Conservation (phyloP, 2,329 filamentous ascomycete species). For the Aspergillus arachidicola region DNA sequence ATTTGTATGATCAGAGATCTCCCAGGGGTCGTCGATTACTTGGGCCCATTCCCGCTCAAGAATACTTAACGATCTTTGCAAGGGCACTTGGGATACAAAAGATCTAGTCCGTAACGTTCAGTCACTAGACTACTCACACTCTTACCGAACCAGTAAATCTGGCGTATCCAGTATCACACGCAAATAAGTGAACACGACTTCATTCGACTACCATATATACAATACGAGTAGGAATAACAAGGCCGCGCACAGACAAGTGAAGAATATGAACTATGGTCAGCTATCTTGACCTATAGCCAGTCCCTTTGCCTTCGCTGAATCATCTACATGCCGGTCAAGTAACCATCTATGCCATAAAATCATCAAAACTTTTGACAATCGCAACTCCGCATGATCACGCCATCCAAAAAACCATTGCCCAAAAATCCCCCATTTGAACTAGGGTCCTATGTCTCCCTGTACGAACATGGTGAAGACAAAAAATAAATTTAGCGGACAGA, state of each 20-base stretch:
- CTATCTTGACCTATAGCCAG: slow-evolving; percentile 59
- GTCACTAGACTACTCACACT: no score
- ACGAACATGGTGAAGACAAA: slow-evolving; percentile 12
- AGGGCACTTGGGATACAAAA: no score
- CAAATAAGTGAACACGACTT: no score
- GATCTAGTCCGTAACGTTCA: no score
- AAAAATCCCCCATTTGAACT: slow-evolving; percentile 11
- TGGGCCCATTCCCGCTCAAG: no score
- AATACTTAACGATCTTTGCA: no score
- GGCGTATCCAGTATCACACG: no score
- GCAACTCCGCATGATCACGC: slow-evolving; percentile 24
- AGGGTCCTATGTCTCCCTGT: slow-evolving; percentile 11
- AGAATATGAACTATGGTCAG: slow-evolving; percentile 55
- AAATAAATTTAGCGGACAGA: slow-evolving; percentile 4
- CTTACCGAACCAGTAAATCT: no score
- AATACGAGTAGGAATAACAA: not conserved
- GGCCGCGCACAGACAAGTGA: not conserved
- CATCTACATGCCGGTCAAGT: slow-evolving; percentile 13
- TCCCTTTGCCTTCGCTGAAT: slow-evolving; percentile 22
- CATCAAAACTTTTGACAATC: slow-evolving; percentile 21
- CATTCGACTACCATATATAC: not conserved
- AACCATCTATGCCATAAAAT: slow-evolving; percentile 19
- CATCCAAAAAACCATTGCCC: slow-evolving; percentile 20
- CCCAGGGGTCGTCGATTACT: no score
- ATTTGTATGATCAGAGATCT: no score